These are phyloP conservation scores for Corymbia citriodora DNA, from an alignment of 441 rosid species.

Conservation along the genomic window DNA sequence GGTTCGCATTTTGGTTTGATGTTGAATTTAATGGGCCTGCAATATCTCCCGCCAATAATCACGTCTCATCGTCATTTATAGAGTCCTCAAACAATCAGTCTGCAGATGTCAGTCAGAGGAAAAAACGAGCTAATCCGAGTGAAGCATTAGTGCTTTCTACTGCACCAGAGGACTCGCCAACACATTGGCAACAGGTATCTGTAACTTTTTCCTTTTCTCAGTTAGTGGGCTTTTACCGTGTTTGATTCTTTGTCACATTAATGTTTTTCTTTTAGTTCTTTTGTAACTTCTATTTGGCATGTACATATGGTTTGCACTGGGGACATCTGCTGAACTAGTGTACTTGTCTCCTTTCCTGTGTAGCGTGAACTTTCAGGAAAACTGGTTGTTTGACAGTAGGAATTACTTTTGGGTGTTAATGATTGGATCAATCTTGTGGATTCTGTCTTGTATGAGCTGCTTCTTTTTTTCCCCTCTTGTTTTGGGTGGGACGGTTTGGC, in stretches of 20 bases:
- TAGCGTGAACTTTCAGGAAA: background rate
- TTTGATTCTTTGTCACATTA: background rate
- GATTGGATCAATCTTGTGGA: background rate
- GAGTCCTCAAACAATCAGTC: constrained; percentile 30
- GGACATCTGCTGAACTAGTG: background rate
- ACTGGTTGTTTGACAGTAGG: background rate
- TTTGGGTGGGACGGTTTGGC: background rate
- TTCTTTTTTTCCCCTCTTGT: background rate
- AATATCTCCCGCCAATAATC: constrained; percentile 31
- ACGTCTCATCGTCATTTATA: constrained; percentile 12
- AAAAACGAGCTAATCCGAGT: constrained; percentile 66
- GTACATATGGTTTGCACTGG: background rate
- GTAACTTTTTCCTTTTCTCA: background rate
- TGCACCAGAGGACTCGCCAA: constrained; percentile 90
- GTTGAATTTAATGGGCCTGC: constrained; percentile 70
- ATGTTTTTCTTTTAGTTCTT: background rate
- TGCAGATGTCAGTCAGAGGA: constrained; percentile 47
- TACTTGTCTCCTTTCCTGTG: background rate
- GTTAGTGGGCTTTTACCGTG: background rate
- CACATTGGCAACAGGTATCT: constrained; percentile 97
- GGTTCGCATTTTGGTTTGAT: constrained; percentile 99
- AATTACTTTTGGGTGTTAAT: background rate
- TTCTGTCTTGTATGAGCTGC: background rate
- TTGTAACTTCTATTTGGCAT: background rate
- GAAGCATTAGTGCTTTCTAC: constrained; percentile 80